Evolutionary conservation across 148 eudicot species (phyloP), one percentile per base, ranked within the genome.

Genomic region (Dianthus caryophyllus): DNA sequence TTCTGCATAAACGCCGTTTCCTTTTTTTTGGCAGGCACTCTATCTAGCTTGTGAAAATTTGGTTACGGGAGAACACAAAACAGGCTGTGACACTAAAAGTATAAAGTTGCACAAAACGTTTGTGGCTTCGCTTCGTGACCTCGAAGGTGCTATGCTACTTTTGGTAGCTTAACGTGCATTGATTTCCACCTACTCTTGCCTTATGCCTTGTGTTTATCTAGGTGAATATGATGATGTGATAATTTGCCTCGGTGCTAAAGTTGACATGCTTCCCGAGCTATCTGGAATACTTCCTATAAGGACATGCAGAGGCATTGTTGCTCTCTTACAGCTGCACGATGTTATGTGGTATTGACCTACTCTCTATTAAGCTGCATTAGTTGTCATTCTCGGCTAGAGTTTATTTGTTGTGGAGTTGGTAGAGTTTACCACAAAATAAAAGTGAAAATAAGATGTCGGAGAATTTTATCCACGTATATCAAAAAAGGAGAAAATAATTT

Each of bases 251-350:
- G 97, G 99, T 60, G 96, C 97, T 58, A 81, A 82, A 81, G 83
- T 84, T 59, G 81, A 76, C 29, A 86, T 82, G 83, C 86, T 95
- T 58, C 88, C 96, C 20, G 96, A 90, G 74, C 83, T 95, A 7
- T 78, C 82, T 64, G 96, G 90, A 76, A 76, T 64, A 66, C 90
- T 95, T 73, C 99, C 99, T 69, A 41, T 95, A 73, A 83, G 99
- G 84, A 82, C 82, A 49, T 95, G 99, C 76, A 86, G 99, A 78
- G 99, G 99, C 70, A 75, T 95, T 67, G 78, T 88, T 68, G 83
- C 93, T 70, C 87, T 85, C 75, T 66, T 90, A 60, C 81, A 85
- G 64, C 85, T 86, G 58, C 82, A 76, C 77, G 87, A 85, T 81
- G 72, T 71, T 68, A 36, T 60, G 26, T 71, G 97, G 99, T 94